These are phyloP conservation scores for Fusarium phyllophilum DNA, from an alignment of 2,329 filamentous ascomycete species.

Conservation along the genomic window DNA sequence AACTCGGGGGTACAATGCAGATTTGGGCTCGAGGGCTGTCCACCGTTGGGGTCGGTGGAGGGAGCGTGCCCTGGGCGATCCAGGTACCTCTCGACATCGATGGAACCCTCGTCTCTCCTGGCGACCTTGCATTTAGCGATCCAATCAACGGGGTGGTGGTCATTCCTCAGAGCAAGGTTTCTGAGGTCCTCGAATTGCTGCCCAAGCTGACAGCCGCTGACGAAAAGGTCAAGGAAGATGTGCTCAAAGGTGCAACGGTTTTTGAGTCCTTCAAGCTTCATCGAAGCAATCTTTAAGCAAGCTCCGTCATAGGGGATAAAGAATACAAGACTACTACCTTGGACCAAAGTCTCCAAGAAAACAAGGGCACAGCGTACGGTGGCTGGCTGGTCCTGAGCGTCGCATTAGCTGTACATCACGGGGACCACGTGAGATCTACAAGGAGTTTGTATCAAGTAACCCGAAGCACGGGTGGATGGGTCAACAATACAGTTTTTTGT, in stretches of 20 bases:
- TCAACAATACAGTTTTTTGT: slow-evolving; percentile 39
- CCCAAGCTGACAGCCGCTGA: slow-evolving; percentile 63
- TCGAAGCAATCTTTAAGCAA: slow-evolving; percentile 50
- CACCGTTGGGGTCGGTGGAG: slow-evolving; percentile 66
- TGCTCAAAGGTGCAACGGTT: slow-evolving; percentile 69
- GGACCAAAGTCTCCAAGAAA: background rate
- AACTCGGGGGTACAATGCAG: slow-evolving; percentile 44
- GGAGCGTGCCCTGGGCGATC: slow-evolving; percentile 65
- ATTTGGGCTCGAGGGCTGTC: slow-evolving; percentile 68
- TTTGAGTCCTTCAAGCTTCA: slow-evolving; percentile 73
- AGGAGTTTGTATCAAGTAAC: slow-evolving; percentile 19
- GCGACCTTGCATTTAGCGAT: slow-evolving; percentile 78
- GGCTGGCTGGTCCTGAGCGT: slow-evolving; percentile 1
- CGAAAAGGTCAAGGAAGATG: slow-evolving; percentile 71
- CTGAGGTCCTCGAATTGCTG: slow-evolving; percentile 69
- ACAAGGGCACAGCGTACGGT: background rate
- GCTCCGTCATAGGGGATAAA: background rate
- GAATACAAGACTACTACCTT: background rate
- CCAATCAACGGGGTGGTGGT: slow-evolving; percentile 74
- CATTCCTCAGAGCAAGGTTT: slow-evolving; percentile 70
- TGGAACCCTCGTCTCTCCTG: slow-evolving; percentile 57
- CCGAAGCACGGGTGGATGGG: slow-evolving; percentile 10
- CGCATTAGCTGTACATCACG: slow-evolving; percentile 1
- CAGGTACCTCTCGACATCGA: slow-evolving; percentile 57
- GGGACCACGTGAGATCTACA: slow-evolving; percentile 13